phyloP scores from a whole-genome alignment of 345 rosid species.

The Eucalyptus polyanthemos region DNA sequence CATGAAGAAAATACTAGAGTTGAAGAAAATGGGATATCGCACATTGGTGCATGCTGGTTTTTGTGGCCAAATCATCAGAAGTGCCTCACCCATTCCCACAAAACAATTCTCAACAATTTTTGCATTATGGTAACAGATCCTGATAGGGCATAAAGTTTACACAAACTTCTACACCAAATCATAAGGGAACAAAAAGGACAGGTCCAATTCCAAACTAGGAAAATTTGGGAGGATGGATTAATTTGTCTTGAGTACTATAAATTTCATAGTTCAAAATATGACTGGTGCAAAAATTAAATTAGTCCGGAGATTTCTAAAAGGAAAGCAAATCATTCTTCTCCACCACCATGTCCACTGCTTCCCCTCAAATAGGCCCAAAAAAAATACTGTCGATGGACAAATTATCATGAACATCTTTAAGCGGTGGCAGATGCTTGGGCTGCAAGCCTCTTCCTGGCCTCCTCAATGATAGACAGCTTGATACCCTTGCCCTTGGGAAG shows the following conservation, averaged over 20 bases:
- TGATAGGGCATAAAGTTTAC: neutral
- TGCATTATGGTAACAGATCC: neutral
- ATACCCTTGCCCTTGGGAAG: conserved; percentile 92
- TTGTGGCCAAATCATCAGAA: neutral
- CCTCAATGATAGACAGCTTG: conserved; percentile 72
- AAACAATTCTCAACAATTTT: neutral
- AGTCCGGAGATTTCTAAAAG: neutral
- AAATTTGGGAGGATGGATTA: neutral
- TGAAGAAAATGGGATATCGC: neutral
- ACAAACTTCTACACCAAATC: neutral
- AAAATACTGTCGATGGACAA: neutral
- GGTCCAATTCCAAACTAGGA: neutral
- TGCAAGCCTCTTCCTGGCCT: conserved; percentile 71
- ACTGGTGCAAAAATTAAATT: neutral
- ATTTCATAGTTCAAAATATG: neutral
- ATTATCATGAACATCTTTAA: neutral
- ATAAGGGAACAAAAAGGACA: neutral
- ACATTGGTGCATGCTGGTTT: neutral
- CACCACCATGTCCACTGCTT: neutral
- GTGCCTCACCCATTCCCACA: neutral
- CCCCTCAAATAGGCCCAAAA: neutral
- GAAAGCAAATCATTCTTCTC: neutral
- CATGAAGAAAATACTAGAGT: neutral
- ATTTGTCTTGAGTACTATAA: neutral
- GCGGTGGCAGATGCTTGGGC: conserved; percentile 33